phyloP scores from a whole-genome alignment of 441 rosid genomes.

The Corymbia citriodora region DNA sequence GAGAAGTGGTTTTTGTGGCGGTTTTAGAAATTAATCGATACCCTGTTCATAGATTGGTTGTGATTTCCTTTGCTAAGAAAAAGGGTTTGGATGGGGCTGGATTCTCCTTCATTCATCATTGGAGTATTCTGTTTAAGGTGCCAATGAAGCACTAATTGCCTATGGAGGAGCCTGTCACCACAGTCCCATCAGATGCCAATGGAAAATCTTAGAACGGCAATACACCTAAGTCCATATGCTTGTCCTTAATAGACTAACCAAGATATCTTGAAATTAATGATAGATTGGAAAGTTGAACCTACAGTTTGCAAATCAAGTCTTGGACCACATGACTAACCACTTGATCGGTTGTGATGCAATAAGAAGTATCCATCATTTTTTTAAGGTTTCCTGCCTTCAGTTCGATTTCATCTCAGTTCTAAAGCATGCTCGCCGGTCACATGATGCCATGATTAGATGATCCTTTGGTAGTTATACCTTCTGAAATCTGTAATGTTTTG shows the following conservation, averaged over 20 bases:
- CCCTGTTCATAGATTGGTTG: not conserved
- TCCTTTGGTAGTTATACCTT: not conserved
- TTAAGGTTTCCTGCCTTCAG: not conserved
- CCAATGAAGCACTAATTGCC: not conserved
- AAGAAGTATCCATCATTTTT: not conserved
- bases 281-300: not conserved
- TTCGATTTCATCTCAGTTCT: not conserved
- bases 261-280: not conserved
- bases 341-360: not conserved
- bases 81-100: not conserved
- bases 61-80: not conserved
- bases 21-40: not conserved
- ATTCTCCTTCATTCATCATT: not conserved
- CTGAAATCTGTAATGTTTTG: not conserved
- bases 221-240: not conserved
- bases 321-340: not conserved
- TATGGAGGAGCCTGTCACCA: not conserved
- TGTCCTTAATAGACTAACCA: not conserved
- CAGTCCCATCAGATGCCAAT: not conserved
- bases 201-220: not conserved
- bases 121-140: not conserved
- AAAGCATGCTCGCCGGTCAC: not conserved
- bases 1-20: not conserved
- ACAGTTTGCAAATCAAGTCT: not conserved
- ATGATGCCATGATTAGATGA: not conserved